phyloP scores from a whole-genome alignment of 2,329 filamentous ascomycete species.

The Neonectria faginata region DNA sequence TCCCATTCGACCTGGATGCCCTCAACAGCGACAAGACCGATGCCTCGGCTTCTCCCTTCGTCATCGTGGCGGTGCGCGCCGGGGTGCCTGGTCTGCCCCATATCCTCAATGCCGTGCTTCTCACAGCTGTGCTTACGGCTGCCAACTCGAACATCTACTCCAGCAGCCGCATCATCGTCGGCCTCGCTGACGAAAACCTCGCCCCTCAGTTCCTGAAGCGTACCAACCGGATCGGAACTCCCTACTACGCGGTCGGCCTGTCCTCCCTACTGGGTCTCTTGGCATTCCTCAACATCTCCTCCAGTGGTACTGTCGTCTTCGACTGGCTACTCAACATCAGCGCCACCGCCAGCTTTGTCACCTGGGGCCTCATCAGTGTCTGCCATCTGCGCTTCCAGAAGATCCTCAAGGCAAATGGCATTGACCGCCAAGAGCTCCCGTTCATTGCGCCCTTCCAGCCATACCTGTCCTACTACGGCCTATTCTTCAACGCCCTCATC shows the following conservation, averaged over 20 bases:
- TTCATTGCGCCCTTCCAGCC: constrained; percentile 73
- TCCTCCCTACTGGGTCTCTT: constrained; percentile 70
- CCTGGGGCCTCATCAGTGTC: constrained; percentile 74
- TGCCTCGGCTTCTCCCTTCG: constrained; percentile 74
- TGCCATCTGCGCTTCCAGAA: constrained; percentile 75
- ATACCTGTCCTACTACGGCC: constrained; percentile 72
- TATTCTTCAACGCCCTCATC: constrained; percentile 74
- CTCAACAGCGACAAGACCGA: constrained; percentile 66
- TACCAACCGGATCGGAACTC: constrained; percentile 72
- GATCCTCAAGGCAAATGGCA: constrained; percentile 66
- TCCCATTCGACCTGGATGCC: constrained; percentile 70
- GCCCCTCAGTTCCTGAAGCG: constrained; percentile 70
- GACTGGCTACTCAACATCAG: constrained; percentile 80
- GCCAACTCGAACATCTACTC: constrained; percentile 84
- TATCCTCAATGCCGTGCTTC: constrained; percentile 82
- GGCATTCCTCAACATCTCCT: constrained; percentile 74
- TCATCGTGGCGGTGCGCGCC: constrained; percentile 70
- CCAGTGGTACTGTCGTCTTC: constrained; percentile 71
- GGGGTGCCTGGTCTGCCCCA: constrained; percentile 72
- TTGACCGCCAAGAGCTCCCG: constrained; percentile 68
- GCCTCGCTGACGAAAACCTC: constrained; percentile 72
- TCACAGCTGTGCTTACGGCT: constrained; percentile 82
- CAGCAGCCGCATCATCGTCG: constrained; percentile 75
- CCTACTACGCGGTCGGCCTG: constrained; percentile 68
- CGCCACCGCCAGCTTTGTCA: constrained; percentile 76